phyloP scores from a whole-genome alignment of 495 filamentous ascomycete genomes.

The Ramalina intermedia region DNA sequence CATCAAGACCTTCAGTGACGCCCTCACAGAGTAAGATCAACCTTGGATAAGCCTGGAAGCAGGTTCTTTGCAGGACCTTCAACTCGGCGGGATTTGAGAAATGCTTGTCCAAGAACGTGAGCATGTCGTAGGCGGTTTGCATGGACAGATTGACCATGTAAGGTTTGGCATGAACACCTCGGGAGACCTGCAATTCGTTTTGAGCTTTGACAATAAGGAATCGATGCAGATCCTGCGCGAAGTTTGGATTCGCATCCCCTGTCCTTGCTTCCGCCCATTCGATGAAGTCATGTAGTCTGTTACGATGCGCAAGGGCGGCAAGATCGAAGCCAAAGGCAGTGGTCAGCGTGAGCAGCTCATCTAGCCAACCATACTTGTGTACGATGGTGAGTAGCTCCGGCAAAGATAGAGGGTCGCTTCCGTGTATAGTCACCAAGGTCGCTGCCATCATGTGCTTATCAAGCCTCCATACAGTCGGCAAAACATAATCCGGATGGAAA shows the following conservation, averaged over 20 bases:
- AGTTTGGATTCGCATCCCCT: constrained; percentile 40
- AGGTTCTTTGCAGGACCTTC: constrained; percentile 59
- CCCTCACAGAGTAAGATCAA: constrained; percentile 93
- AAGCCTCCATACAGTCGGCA: constrained; percentile 78
- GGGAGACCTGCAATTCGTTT: constrained; percentile 58
- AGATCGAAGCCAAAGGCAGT: constrained; percentile 82
- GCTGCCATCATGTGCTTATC: constrained; percentile 69
- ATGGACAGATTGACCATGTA: constrained; percentile 62
- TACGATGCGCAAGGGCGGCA: constrained; percentile 73
- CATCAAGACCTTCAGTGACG: constrained; percentile 76
- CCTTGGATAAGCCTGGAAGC: constrained; percentile 85
- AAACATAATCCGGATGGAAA: constrained; percentile 66
- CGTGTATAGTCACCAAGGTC: constrained; percentile 66
- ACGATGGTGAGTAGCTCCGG: constrained; percentile 72
- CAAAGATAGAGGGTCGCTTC: constrained; percentile 57
- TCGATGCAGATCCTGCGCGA: constrained; percentile 48
- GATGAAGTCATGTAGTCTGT: constrained; percentile 61
- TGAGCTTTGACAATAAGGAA: constrained; percentile 75
- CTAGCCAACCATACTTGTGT: constrained; percentile 63
- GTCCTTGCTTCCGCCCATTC: constrained; percentile 62
- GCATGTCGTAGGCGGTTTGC: constrained; percentile 68
- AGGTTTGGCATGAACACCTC: constrained; percentile 42
- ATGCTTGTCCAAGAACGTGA: constrained; percentile 62
- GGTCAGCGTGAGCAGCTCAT: constrained; percentile 56
- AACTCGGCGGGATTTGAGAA: constrained; percentile 36